phyloP scores from a whole-genome alignment of 2,329 filamentous ascomycete species.

The Colletotrichum paranaense region DNA sequence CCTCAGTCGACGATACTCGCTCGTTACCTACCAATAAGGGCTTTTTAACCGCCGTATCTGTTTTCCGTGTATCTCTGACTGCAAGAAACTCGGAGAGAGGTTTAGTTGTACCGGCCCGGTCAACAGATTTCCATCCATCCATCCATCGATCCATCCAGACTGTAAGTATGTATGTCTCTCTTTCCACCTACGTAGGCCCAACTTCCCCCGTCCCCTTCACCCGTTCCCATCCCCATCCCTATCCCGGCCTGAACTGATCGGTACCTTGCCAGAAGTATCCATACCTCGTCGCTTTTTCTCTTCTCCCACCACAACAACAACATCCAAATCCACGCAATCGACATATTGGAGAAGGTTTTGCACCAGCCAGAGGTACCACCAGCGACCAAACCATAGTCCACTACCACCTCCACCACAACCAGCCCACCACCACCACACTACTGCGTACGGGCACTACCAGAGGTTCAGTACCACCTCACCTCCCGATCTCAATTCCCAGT shows the following conservation, averaged over 20 bases:
- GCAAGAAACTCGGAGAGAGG: background rate
- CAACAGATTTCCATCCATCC: background rate
- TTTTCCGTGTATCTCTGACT: background rate
- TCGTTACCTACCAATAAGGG: no score
- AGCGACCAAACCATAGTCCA: no score
- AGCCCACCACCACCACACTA: no score
- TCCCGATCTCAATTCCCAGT: background rate
- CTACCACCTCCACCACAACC: background rate
- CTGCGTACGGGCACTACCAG: background rate
- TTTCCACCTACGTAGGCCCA: slow-evolving; percentile 19
- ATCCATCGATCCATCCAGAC: background rate
- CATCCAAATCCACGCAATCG: background rate
- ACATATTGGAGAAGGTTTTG: background rate
- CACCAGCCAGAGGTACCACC: background rate
- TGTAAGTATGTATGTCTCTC: background rate
- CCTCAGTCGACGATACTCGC: background rate
- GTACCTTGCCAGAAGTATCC: slow-evolving; percentile 23
- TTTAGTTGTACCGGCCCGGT: background rate
- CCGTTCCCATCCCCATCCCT: background rate
- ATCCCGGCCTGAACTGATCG: slow-evolving; percentile 23
- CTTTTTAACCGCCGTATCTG: background rate
- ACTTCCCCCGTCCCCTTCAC: background rate
- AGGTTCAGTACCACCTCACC: background rate
- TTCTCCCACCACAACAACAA: background rate
- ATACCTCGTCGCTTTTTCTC: background rate